Evolutionary conservation across 768 basidiomycete genomes (phyloP).

Genomic region (Russula brevipes): DNA sequence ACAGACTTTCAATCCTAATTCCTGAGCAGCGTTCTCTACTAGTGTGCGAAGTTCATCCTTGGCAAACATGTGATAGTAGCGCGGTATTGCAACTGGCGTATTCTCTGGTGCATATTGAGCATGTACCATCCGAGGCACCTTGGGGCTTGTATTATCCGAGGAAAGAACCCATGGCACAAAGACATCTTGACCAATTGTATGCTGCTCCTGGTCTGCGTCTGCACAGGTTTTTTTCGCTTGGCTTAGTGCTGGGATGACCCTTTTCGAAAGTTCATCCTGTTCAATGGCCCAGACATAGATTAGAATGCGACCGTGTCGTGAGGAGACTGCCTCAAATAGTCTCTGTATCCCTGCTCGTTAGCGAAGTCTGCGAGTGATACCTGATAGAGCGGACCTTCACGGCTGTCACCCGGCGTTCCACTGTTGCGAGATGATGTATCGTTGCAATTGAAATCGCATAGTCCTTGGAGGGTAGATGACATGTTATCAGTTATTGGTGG

Average conservation of each 20-base stretch:
- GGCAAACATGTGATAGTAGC: conserved; percentile 96
- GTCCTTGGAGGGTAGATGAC: conserved; percentile 50
- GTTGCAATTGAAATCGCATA: conserved; percentile 97
- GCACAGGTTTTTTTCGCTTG: conserved; percentile 24
- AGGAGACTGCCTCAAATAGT: conserved; percentile 59
- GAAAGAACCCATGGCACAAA: conserved; percentile 83
- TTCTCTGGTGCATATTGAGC: conserved; percentile 19
- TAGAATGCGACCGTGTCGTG: conserved; percentile 68
- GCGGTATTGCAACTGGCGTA: conserved; percentile 54
- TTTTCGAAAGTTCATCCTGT: conserved; percentile 81
- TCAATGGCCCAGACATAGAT: conserved; percentile 98
- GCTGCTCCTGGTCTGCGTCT: conserved; percentile 17
- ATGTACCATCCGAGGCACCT: conserved; percentile 23
- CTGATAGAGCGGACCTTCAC: conserved; percentile 52
- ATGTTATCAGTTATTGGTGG: background rate
- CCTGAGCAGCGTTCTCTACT: conserved; percentile 55
- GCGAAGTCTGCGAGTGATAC: background rate
- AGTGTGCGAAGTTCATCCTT: conserved; percentile 68
- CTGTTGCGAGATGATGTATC: conserved; percentile 90
- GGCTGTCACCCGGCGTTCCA: conserved; percentile 61
- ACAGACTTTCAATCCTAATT: conserved; percentile 52
- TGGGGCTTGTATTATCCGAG: conserved; percentile 33
- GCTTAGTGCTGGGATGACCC: conserved; percentile 46
- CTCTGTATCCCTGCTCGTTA: conserved; percentile 38
- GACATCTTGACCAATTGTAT: conserved; percentile 60